Evolutionary conservation across 2,329 filamentous ascomycete genomes (phyloP).

Genomic region (Pestalotiopsis sp.): DNA sequence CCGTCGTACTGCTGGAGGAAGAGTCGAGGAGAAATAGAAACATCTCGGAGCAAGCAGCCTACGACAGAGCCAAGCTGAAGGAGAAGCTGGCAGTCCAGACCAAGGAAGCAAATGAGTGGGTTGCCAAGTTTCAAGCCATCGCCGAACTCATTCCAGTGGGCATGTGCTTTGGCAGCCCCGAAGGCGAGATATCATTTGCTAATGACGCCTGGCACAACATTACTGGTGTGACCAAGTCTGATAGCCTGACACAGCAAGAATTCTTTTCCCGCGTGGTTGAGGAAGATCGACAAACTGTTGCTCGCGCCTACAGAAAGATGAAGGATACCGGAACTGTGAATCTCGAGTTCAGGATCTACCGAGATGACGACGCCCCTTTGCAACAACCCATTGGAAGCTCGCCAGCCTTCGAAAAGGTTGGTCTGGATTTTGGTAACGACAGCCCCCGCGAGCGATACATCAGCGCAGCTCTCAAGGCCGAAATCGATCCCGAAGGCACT

Average conservation of each 20-base stretch:
- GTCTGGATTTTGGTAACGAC: slow-evolving; percentile 35
- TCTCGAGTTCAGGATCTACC: slow-evolving; percentile 50
- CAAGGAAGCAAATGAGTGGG: slow-evolving; percentile 53
- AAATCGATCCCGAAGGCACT: slow-evolving; percentile 44
- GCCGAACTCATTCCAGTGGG: slow-evolving; percentile 76
- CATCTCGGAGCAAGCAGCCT: slow-evolving; percentile 67
- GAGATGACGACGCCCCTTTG: slow-evolving; percentile 24
- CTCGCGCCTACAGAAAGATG: slow-evolving; percentile 45
- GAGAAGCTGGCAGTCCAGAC: slow-evolving; percentile 64
- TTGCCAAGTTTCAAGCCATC: slow-evolving; percentile 70
- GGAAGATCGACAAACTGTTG: slow-evolving; percentile 46
- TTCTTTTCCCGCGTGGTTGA: slow-evolving; percentile 49
- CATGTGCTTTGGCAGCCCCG: slow-evolving; percentile 70
- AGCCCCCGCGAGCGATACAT: slow-evolving; percentile 43
- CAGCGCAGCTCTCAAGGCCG: slow-evolving; percentile 50
- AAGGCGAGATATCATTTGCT: slow-evolving; percentile 69
- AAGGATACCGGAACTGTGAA: slow-evolving; percentile 40
- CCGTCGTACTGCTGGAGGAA: slow-evolving; percentile 72
- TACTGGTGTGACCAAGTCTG: slow-evolving; percentile 44
- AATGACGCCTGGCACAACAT: slow-evolving; percentile 69
- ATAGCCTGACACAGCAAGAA: slow-evolving; percentile 33
- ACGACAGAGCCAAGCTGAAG: slow-evolving; percentile 68
- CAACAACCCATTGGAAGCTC: slow-evolving; percentile 34
- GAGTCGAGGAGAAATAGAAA: slow-evolving; percentile 62
- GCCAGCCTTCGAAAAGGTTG: slow-evolving; percentile 39